Base-by-base conservation (phyloP, 1,139 yeast genomes). In the Protomyces inundatus region DNA sequence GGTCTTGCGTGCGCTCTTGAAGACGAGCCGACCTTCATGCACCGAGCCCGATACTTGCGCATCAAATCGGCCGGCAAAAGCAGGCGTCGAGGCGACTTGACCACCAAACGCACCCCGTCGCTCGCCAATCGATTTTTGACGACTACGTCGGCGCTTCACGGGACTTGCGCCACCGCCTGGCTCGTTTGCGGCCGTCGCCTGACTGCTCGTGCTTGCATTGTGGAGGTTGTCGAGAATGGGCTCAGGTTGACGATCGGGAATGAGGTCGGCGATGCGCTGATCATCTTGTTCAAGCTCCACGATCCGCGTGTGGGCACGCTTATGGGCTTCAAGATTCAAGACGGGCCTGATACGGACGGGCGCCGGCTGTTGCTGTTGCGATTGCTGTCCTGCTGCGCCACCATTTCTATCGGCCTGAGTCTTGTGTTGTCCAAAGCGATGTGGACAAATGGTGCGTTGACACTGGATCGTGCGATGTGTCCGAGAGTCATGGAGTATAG, bases 211-310 rank as follows among this genome's bases (percentile, higher is more conserved):
- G 53, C 12, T 45, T 23, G 10, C 34, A 5, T 23, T 45, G 45
- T 16, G 42, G n/a, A 3, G 60, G 60, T 16, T 55, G 60, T 23
- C 23, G 23, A 23, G 23, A 23, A 23, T 23, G 1, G 23, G 23
- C 12, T n/a, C 42, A 4, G 48, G 48, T 30, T 14, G n/a, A 30
- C 48, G 48, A 23, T 14, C 48, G 3, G 48, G 48, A 9, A n/a
- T 14, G 10, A 58, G 54, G 14, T 58, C 62, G 6, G 62, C 62
- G 32, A 58, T 40, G 34, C 42, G 53, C 39, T 48, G 56, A 42
- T 58, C 62, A 33, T 58, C 53, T 14, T 52, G 39, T 40, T 58
- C 62, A 50, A 58, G 62, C 56, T 58, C 62, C 10, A 58, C 32
- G 33, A 58, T 39, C 23, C 56, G 33, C 14, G 62, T 58, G 14